Conservation (phyloP, 108 stramenopile species). For the Stephanodiscus minutulus region DNA sequence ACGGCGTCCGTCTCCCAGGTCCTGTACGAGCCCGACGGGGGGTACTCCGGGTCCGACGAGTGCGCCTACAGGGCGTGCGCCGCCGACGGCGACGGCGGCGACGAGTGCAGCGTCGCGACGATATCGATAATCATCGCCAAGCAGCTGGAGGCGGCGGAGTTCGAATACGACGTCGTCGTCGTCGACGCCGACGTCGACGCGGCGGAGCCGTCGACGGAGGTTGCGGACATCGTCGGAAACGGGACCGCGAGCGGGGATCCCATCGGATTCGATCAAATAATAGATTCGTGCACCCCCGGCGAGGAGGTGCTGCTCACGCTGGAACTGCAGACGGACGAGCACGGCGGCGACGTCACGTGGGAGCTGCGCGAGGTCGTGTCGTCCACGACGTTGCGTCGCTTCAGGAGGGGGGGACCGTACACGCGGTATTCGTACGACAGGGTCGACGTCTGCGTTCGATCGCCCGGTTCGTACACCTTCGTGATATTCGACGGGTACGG, state of each 20-base stretch:
- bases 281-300: not conserved
- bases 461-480: conserved; percentile 9
- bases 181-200: not conserved
- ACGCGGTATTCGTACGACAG: conserved; percentile 20
- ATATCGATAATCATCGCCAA: not conserved
- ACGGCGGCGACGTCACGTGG: conserved; percentile 30
- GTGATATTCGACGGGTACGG: conserved; percentile 23
- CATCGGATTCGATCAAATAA: not conserved
- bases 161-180: not conserved
- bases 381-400: not conserved
- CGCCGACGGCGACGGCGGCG: too few relatives aligned
- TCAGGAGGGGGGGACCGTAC: conserved; percentile 19
- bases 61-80: conserved; percentile 2
- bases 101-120: not conserved
- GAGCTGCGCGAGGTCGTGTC: not conserved
- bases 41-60: conserved; percentile 2
- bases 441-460: conserved; percentile 5
- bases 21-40: not conserved
- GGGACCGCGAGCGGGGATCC: not conserved
- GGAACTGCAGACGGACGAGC: conserved; percentile 32
- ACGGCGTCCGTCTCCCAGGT: not conserved
- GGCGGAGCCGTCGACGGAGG: too few relatives aligned
- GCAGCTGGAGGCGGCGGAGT: not conserved
- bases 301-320: conserved; percentile 16
- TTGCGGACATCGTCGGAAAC: too few relatives aligned